phyloP scores from a whole-genome alignment of 139 green algal genomes.

The Tetraselmis chui region DNA sequence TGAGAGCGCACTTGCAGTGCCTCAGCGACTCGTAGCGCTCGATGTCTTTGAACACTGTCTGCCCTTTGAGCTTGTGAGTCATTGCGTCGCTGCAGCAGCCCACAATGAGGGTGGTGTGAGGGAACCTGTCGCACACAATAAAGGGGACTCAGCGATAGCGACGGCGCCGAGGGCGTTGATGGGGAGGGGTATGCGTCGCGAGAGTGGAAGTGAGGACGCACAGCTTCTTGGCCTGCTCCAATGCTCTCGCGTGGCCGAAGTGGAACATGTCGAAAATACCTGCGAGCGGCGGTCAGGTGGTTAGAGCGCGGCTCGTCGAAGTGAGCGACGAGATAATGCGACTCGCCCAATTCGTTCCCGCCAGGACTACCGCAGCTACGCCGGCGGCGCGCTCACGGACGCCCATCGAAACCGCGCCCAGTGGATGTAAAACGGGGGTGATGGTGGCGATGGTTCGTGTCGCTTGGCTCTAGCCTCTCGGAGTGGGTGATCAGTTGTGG shows the following conservation, averaged over 20 bases:
- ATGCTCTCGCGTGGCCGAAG: slow-evolving; percentile 77
- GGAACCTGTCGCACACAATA: slow-evolving; percentile 55
- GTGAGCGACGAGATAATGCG: too few species aligned
- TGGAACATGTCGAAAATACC: slow-evolving; percentile 88
- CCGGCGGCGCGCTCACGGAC: too few species aligned
- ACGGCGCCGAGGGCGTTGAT: background rate
- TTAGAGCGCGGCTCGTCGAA: background rate
- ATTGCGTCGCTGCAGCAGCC: slow-evolving; percentile 75
- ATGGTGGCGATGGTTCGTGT: too few species aligned
- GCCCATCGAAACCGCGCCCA: too few species aligned
- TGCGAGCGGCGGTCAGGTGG: slow-evolving; percentile 19
- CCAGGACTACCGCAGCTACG: too few species aligned
- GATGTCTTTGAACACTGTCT: slow-evolving; percentile 80
- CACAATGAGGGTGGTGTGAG: slow-evolving; percentile 65
- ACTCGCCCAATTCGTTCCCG: too few species aligned
- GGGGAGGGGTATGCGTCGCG: background rate
- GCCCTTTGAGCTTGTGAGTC: slow-evolving; percentile 81
- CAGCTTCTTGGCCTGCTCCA: slow-evolving; percentile 88
- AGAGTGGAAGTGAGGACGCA: slow-evolving; percentile 25
- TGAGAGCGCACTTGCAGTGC: slow-evolving; percentile 68
- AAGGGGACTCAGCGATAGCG: background rate
- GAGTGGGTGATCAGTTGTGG: too few species aligned
- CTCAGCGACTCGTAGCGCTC: slow-evolving; percentile 81
- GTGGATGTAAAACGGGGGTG: too few species aligned
- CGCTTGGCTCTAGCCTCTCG: too few species aligned